Percentiles rank a stretch among this genome's conserved stretches.
These are phyloP conservation scores for Mucor velutinosus DNA, from an alignment of 371 early-diverging fungal species.

Conservation along the genomic window DNA sequence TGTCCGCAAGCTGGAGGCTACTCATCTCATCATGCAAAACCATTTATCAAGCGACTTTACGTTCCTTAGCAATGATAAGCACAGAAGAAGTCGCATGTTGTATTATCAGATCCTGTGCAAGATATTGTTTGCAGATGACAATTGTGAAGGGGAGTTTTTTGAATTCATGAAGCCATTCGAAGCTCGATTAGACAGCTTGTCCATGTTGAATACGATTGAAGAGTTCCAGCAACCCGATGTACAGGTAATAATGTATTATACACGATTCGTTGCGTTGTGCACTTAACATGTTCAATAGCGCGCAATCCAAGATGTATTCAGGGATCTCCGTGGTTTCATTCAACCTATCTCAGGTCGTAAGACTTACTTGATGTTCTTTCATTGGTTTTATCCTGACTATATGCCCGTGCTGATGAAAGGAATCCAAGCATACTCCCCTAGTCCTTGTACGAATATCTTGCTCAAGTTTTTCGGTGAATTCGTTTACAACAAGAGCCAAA, in stretches of 20 bases:
- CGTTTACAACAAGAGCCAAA: conserved; percentile 72
- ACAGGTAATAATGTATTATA: conserved; percentile 6
- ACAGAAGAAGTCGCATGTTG: conserved; percentile 60
- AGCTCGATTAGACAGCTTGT: conserved; percentile 48
- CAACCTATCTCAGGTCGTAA: conserved; percentile 58
- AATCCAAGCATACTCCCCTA: conserved; percentile 63
- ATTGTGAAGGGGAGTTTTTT: conserved; percentile 59
- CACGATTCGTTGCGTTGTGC: neutral
- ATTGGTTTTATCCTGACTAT: conserved; percentile 78
- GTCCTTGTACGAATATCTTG: conserved; percentile 58
- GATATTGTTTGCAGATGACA: conserved; percentile 72
- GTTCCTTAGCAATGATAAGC: conserved; percentile 58
- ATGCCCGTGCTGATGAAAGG: conserved; percentile 62
- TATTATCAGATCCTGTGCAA: conserved; percentile 83
- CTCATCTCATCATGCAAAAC: conserved; percentile 68
- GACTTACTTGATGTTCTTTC: conserved; percentile 70
- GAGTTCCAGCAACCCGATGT: conserved; percentile 48
- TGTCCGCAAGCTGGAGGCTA: conserved; percentile 74
- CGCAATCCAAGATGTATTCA: conserved; percentile 61
- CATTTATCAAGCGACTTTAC: conserved; percentile 73
- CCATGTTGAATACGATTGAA: conserved; percentile 36
- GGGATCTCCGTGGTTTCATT: conserved; percentile 82
- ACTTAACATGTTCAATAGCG: conserved; percentile 1
- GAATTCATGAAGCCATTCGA: conserved; percentile 81
- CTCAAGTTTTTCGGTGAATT: conserved; percentile 81